These are phyloP conservation scores for Boechera stricta DNA, from an alignment of 345 rosid genomes.

Conservation along the genomic window DNA sequence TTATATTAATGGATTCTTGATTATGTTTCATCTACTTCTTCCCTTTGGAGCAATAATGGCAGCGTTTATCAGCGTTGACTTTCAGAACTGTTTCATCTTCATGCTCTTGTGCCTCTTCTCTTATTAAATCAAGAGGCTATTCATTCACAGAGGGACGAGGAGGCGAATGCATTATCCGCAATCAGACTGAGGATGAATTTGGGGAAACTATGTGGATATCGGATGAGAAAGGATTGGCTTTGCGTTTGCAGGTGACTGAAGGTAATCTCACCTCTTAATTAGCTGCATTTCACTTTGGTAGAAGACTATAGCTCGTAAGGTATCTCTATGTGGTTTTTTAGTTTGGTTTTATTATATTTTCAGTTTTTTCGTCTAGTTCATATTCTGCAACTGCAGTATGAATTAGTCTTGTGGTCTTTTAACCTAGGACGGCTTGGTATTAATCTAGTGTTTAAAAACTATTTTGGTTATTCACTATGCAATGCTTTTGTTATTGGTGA, in stretches of 20 bases:
- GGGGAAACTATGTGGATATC: background rate
- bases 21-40: background rate
- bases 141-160: too few relatives aligned
- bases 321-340: background rate
- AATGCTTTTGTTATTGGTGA: background rate
- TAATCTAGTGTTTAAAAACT: background rate
- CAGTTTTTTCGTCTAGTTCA: background rate
- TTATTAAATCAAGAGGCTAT: too few relatives aligned
- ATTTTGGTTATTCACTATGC: background rate
- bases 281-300: background rate
- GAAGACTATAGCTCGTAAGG: background rate
- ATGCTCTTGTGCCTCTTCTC: background rate
- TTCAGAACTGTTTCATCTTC: background rate
- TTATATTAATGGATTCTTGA: slow-evolving; percentile 1
- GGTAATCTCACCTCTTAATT: background rate
- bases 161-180: background rate
- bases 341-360: background rate
- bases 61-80: background rate
- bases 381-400: background rate
- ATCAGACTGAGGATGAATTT: background rate
- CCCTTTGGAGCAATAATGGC: slow-evolving; percentile 17
- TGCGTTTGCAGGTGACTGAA: slow-evolving; percentile 2
- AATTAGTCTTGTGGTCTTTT: background rate
- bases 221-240: background rate
- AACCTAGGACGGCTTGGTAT: background rate